A percentile compares a stretch with the other conserved stretches of the same genome.
Evolutionary conservation across 192 early-diverging fungal species (phyloP).

Genomic region (Podila epigama): DNA sequence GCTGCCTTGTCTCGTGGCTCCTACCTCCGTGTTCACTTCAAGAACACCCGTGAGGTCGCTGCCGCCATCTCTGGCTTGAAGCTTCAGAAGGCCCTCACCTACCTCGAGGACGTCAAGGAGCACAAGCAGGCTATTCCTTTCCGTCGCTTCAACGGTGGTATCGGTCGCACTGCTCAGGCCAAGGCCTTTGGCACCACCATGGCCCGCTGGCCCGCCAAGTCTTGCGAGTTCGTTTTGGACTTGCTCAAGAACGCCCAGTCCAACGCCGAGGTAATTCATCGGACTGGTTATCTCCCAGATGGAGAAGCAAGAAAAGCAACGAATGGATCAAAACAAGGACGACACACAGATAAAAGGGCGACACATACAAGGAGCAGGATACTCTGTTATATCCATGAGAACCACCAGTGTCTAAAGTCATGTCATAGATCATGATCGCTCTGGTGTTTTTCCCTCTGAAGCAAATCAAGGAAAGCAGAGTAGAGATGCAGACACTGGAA

Average conservation of each 20-base stretch:
- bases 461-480: too few species aligned
- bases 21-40: conserved; percentile 95
- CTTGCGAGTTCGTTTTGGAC: conserved; percentile 89
- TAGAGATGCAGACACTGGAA: too few species aligned
- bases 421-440: too few species aligned
- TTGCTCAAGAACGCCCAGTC: conserved; percentile 97
- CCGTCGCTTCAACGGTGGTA: conserved; percentile 96
- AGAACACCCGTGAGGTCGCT: conserved; percentile 98
- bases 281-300: too few species aligned
- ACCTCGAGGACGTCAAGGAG: conserved; percentile 94
- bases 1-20: conserved; percentile 90
- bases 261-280: conserved; percentile 94
- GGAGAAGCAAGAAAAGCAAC: too few species aligned
- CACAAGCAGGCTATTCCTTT: conserved; percentile 98
- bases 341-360: too few species aligned
- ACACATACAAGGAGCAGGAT: neutral
- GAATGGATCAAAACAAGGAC: too few species aligned
- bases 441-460: too few species aligned
- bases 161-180: conserved; percentile 96
- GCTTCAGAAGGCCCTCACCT: conserved; percentile 89
- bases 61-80: conserved; percentile 92
- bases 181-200: conserved; percentile 87
- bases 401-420: too few species aligned
- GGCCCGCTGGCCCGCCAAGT: conserved; percentile 97
- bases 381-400: too few species aligned